Base-by-base conservation (phyloP, 2,329 filamentous ascomycete genomes). In the Xylaria sp. region DNA sequence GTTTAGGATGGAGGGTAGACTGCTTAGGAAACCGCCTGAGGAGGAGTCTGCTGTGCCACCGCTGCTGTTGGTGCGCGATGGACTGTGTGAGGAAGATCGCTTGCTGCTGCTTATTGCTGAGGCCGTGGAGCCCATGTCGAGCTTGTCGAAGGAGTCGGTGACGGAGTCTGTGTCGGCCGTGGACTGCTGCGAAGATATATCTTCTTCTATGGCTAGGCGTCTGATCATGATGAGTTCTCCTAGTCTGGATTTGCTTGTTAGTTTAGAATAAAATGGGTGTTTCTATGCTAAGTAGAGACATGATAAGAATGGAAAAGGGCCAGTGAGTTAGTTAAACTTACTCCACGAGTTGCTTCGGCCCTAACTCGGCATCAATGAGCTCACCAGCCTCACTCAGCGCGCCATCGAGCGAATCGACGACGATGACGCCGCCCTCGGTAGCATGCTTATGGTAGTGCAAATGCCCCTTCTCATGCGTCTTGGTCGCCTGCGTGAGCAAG, bases 331-430 rank as follows among this genome's bases (percentile, higher is more conserved):
- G n/a, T n/a, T n/a, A n/a, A n/a, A 79, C 84, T 76, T 73, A 87
- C 85, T 97, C 94, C 0, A 97, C 91, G 3, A 97, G 84, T 69
- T 96, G 89, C 47, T 87, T 84, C 0, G 91, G 88, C 21, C 82
- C 82, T 28, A 97, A 80, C 0, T 87, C 88, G 0, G 92, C 92
- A 67, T 92, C 87, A 9, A 96, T 89, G 50, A 98, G 82, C 79
- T 98, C 94, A 0, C 94, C 94, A 0, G 94, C 91, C 73, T 97
- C 92, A 69, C 89, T 88, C 45, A 97, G 75, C 47, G 90, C 93
- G 0, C 91, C 91, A 28, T 92, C 89, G 0, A 96, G 81, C 9
- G 90, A 94, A 72, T 92, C 90, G 4, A 92, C 90, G 4, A 92
- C 83, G 25, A 92, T 82, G 14, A 85, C 87, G 0, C 87, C 87